phyloP scores from a whole-genome alignment of 169 alveolate genomes.

The Theileria annulata region DNA sequence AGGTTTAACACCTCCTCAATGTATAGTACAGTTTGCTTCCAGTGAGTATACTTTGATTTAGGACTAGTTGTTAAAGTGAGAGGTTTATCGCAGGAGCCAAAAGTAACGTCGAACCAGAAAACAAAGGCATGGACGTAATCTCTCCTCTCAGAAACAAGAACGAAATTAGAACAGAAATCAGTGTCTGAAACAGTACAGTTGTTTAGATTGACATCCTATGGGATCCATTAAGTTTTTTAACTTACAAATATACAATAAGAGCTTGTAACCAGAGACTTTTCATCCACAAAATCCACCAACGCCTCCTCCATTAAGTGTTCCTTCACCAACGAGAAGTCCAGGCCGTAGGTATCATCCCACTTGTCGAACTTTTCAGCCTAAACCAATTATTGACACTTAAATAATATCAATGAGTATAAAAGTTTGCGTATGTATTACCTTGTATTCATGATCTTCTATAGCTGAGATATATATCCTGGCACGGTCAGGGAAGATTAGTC shows the following conservation, averaged over 20 bases:
- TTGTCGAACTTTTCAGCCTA: slow-evolving; percentile 87
- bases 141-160: slow-evolving; percentile 72
- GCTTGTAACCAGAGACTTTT: slow-evolving; percentile 83
- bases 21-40: slow-evolving; percentile 93
- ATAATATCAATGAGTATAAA: too few species aligned
- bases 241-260: slow-evolving; percentile 76
- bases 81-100: slow-evolving; percentile 86
- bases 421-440: too few species aligned
- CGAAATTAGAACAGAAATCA: slow-evolving; percentile 86
- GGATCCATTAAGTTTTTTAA: background rate
- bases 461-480: slow-evolving; percentile 93
- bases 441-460: slow-evolving; percentile 96
- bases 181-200: slow-evolving; percentile 89
- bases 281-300: slow-evolving; percentile 90
- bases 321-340: slow-evolving; percentile 91
- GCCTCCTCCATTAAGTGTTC: slow-evolving; percentile 91
- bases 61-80: slow-evolving; percentile 88
- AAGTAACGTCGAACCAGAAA: slow-evolving; percentile 91
- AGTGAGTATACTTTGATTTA: slow-evolving; percentile 82
- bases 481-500: slow-evolving; percentile 94
- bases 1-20: slow-evolving; percentile 77
- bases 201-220: slow-evolving; percentile 87
- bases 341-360: slow-evolving; percentile 96
- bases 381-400: background rate
- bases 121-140: slow-evolving; percentile 89